Conservation (phyloP, 345 rosid species). For the Boechera stricta region DNA sequence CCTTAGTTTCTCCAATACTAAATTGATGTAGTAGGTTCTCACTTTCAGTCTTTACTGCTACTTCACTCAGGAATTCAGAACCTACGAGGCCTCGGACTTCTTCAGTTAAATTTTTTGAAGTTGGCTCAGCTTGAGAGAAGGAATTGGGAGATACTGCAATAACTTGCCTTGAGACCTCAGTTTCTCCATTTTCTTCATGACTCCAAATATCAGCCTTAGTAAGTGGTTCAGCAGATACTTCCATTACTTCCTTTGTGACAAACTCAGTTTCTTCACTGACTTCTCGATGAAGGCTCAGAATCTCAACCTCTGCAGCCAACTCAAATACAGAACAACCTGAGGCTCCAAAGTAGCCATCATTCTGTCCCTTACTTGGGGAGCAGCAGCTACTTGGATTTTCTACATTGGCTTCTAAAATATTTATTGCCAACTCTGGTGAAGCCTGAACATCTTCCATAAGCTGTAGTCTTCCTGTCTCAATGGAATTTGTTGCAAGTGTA, state of each 20-base stretch:
- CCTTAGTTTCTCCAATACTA: slow-evolving; percentile 6
- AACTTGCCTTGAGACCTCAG: slow-evolving; percentile 30
- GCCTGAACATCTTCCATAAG: slow-evolving; percentile 38
- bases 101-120: slow-evolving; percentile 1
- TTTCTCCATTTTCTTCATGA: slow-evolving; percentile 1
- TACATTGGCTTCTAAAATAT: slow-evolving; percentile 8
- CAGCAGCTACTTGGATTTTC: slow-evolving; percentile 20
- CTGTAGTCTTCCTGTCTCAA: slow-evolving; percentile 38
- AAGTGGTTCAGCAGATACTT: slow-evolving; percentile 1
- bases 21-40: slow-evolving; percentile 16
- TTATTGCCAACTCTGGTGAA: slow-evolving; percentile 26
- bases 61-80: slow-evolving; percentile 20
- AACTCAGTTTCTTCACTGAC: slow-evolving; percentile 21
- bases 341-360: slow-evolving; percentile 35
- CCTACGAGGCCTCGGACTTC: slow-evolving; percentile 3
- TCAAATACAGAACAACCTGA: slow-evolving; percentile 27
- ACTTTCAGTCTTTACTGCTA: slow-evolving; percentile 2
- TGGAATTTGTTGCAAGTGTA: slow-evolving; percentile 36
- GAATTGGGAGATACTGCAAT: slow-evolving; percentile 17
- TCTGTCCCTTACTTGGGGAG: slow-evolving; percentile 8
- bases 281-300: slow-evolving; percentile 10
- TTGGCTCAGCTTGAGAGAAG: slow-evolving; percentile 21
- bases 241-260: slow-evolving; percentile 22
- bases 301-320: slow-evolving; percentile 28
- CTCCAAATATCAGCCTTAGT: background rate